Evolutionary conservation across 306 rosid genomes (phyloP), one percentile per base, ranked within the genome.

Genomic region (Malus sylvestris): DNA sequence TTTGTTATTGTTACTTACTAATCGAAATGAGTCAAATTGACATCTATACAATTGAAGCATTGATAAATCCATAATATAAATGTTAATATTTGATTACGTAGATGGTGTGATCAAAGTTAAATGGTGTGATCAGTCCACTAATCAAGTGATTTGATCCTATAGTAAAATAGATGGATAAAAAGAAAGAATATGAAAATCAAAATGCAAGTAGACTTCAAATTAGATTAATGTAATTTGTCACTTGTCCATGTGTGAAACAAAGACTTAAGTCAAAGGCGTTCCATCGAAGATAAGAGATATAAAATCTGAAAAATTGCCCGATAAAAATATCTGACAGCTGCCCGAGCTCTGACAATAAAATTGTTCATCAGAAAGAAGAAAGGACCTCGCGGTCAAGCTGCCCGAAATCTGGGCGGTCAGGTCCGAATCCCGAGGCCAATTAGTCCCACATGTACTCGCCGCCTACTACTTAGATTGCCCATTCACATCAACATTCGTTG

Each of bases 321-420:
- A 30, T 32, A 45, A 62, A 44, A 74, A 45, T 61, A 23, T 45
- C 30, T 42, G 70, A 74, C 78, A 74, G 44, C 29, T 62, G 78
- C 78, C 59, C 46, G 60, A 30, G 20, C 12, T 49, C 33, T 64
- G 52, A 64, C 16, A 75, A 3, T 58, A 9, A 19, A 11, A 16
- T 8, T 42, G 30, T 45, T 68, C 72, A 42, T 42, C 22, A 11
- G 15, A 64, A 52, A 45, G 16, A 19, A 1, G 6, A 33, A 33
- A 27, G 57, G 70, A 59, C 77, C 58, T 53, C 67, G 8, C 29
- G 83, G 91, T 85, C 84, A 83, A 82, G 79, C 89, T 88, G 88
- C 91, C 97, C 93, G 81, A 86, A 76, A 72, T 81, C 78, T 12
- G 49, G 44, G 74, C 82, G 93, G 91, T 91, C 87, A 80, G 89